Base-by-base conservation (phyloP, 2,329 filamentous ascomycete genomes). In the Neonectria ditissima region DNA sequence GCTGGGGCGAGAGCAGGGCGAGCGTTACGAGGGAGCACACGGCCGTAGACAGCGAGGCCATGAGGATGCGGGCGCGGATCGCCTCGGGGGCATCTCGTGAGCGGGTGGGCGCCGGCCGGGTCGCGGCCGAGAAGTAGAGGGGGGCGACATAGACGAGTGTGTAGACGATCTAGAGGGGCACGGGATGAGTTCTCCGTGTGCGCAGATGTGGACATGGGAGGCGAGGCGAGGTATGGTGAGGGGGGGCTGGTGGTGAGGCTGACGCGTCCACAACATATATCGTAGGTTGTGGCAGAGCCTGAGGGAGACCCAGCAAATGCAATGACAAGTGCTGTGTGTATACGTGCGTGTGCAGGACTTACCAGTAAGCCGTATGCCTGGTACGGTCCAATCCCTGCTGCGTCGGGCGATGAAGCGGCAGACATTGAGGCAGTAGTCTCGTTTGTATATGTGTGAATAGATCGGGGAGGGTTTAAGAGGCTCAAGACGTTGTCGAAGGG, bases 71-170 rank as follows among this genome's bases (percentile, higher is more conserved):
- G 61, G 93, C 92, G 70, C 90, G 91, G 80, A 99, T 98, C 54
- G 97, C 93, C 11, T 91, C 91, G 10, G 94, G 93, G 28, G 93
- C 91, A 86, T 98, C 94, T 75, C 96, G 90, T 65, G 92, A 92
- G 28, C 97, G 86, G 58, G 86, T 88, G 26, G 88, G 86, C 8
- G 93, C 96, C 7, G 94, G 94, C 55, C 94, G 89, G 5, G 95
- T 97, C 20, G 88, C 86, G 4, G 88, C 79, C 20, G 91, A 96
- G 67, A 95, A 84, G 82, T 99, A 97, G 79, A 98, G 93, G 24
- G 96, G 95, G 4, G 92, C 82, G 72, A 99, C 92, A 81, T 98
- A 99, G 81, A 93, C 81, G 71, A 94, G 78, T n/a, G 93, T 97
- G 80, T 97, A 97, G 65, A 90, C 79, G 66, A 94, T 81, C 92